Percentiles rank a stretch among this genome's conserved stretches.
Conservation (phyloP, 2,329 filamentous ascomycete genomes). For the Diaporthe capsici region DNA sequence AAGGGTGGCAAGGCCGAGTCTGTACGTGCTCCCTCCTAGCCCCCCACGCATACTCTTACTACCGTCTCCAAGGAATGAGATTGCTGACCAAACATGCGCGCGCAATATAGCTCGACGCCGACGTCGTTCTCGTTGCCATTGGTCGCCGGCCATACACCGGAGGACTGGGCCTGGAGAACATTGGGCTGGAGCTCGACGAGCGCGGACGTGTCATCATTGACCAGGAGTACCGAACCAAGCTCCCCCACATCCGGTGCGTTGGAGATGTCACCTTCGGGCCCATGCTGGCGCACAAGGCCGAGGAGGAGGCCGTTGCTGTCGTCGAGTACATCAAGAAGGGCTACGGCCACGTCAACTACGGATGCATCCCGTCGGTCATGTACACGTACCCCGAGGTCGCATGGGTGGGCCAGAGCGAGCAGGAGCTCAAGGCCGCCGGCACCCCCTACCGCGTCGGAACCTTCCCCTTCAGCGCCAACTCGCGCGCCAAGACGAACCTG, state of each 20-base stretch:
- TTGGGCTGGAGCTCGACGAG: constrained; percentile 92
- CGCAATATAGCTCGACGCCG: constrained; percentile 80
- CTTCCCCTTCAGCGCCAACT: constrained; percentile 99
- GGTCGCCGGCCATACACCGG: constrained; percentile 95
- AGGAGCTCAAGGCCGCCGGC: constrained; percentile 90
- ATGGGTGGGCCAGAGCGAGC: constrained; percentile 98
- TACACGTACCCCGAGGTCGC: constrained; percentile 99
- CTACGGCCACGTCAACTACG: constrained; percentile 99
- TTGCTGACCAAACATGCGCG: constrained; percentile 37
- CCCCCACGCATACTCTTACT: neutral
- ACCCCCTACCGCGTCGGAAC: constrained; percentile 93
- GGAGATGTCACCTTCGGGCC: constrained; percentile 97
- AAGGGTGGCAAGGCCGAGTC: constrained; percentile 97
- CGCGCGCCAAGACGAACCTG: constrained; percentile 97
- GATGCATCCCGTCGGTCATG: constrained; percentile 97
- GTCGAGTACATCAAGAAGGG: constrained; percentile 99
- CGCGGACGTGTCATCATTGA: constrained; percentile 96
- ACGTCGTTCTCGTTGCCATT: constrained; percentile 97
- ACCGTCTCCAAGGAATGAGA: no score
- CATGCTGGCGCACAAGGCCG: constrained; percentile 99
- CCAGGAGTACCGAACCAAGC: constrained; percentile 98
- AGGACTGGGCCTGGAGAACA: constrained; percentile 93
- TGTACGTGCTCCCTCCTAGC: constrained; percentile 64
- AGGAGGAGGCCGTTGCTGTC: constrained; percentile 95
- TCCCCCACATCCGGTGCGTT: constrained; percentile 96